Base-by-base conservation (phyloP, 2,329 filamentous ascomycete genomes). In the Cladobotryum mycophilum region DNA sequence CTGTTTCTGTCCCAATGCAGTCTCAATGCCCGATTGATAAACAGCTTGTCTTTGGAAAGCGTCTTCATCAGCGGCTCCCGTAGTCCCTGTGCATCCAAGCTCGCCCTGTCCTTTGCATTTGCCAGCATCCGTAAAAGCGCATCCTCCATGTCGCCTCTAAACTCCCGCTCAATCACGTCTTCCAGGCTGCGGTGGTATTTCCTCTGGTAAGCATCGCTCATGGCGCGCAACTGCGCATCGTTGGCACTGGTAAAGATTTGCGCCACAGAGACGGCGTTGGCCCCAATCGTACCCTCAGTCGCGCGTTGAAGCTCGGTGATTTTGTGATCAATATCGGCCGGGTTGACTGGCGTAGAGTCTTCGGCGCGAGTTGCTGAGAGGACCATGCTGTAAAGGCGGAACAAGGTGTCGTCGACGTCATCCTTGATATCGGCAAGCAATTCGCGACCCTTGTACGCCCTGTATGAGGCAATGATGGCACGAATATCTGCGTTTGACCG, bases 401-500 rank as follows among this genome's bases (percentile, higher is more conserved):
- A 52, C 3, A 68, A 49, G 0, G 51, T 60, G 1, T 63, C 58
- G 46, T 67, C 58, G 4, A 68, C 61, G 12, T 68, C 64, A 8
- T 62, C 58, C 50, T 62, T 64, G 30, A 69, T 61, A 42, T 66
- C 63, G 0, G 54, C 52, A 0, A 65, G 47, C 3, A 70, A 58
- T 1, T 69, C 65, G 2, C 55, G 58, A 44, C 60, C 62, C 1
- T 58, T 55, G 40, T 60, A 44, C 3, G 58, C 59, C 45, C 50
- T 60, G 33, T 67, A 70, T 52, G 67, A 62, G 3, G 57, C 53
- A 1, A 33, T 17, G 7, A 70, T 69, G 12, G 64, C 67, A 3
- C 61, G 58, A 1, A 69, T 59, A 37, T 70, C 67, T 3, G 67
- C 65, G 25, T 70, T 70, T 11, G 65, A 67, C 0, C 67, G 67